Evolutionary conservation across 768 basidiomycete species (phyloP).

Genomic region (Scleroderma citrinum): DNA sequence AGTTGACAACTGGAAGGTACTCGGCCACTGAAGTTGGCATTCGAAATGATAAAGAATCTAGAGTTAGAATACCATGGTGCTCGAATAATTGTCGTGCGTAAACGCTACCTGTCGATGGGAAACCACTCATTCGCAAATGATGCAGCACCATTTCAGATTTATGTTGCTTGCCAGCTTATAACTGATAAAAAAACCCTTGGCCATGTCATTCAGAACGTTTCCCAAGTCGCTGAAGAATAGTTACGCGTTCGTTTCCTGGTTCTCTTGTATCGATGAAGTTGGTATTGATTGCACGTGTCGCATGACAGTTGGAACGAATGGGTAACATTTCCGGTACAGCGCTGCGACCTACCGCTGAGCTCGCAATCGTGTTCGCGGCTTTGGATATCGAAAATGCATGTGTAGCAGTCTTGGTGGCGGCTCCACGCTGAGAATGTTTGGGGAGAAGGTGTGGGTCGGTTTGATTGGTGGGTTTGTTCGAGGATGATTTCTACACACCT

Average conservation of each 20-base stretch:
- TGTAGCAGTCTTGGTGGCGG: conserved; percentile 77
- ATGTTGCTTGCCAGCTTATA: conserved; percentile 86
- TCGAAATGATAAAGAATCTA: conserved; percentile 78
- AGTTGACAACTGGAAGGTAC: conserved; percentile 86
- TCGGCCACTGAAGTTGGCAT: conserved; percentile 63
- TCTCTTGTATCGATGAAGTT: background rate
- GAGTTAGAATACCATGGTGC: conserved; percentile 79
- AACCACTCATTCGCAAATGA: conserved; percentile 18
- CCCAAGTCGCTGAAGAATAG: conserved; percentile 88
- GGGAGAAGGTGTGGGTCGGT: conserved; percentile 76
- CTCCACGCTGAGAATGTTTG: conserved; percentile 84
- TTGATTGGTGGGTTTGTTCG: background rate
- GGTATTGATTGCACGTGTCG: background rate
- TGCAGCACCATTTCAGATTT: conserved; percentile 86
- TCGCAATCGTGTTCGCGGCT: conserved; percentile 92
- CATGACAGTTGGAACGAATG: conserved; percentile 86
- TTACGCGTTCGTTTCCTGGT: conserved; percentile 51
- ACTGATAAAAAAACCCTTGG: conserved; percentile 91
- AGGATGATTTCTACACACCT: background rate
- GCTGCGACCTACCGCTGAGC: conserved; percentile 86
- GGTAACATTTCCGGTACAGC: conserved; percentile 86
- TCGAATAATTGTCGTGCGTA: conserved; percentile 64
- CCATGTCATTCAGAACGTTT: conserved; percentile 85
- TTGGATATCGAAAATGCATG: conserved; percentile 92
- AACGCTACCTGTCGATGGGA: conserved; percentile 3